Percentiles rank a stretch among this genome's conserved stretches.
phyloP scores from a whole-genome alignment of 1,284 basidiomycete genomes.

The Microstroma glucosiphilum region DNA sequence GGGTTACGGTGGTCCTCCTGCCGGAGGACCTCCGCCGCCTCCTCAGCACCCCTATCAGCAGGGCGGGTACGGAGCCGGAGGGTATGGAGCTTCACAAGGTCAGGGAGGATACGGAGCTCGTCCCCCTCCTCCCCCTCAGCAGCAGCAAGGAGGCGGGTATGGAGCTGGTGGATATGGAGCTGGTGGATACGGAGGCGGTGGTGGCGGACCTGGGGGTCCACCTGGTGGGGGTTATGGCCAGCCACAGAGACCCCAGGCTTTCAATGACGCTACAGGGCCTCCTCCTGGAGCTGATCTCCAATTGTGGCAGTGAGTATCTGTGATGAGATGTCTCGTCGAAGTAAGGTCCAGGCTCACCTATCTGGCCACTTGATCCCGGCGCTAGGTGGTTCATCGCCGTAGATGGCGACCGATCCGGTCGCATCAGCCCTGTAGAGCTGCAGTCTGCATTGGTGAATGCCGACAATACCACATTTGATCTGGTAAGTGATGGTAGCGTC shows the following conservation, averaged over 20 bases:
- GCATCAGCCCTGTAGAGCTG: conserved; percentile 35
- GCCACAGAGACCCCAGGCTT: conserved; percentile 22
- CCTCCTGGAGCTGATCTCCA: conserved; percentile 40
- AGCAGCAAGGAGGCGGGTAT: too few species aligned
- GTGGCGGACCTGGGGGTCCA: conserved; percentile 10
- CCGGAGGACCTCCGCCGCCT: not conserved
- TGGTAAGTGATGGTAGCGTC: not conserved
- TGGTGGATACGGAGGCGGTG: conserved; percentile 20
- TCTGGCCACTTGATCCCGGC: too few species aligned
- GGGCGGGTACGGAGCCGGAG: not conserved
- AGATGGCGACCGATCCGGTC: conserved; percentile 32
- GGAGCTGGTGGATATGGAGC: conserved; percentile 10
- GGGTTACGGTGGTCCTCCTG: conserved; percentile 8
- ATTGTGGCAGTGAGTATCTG: conserved; percentile 42
- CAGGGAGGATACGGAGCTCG: conserved; percentile 10
- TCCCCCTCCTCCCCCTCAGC: conserved; percentile 7
- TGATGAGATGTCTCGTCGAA: too few species aligned
- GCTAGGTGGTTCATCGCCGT: conserved; percentile 44
- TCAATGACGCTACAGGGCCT: conserved; percentile 28
- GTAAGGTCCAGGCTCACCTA: too few species aligned
- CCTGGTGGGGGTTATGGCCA: conserved; percentile 11
- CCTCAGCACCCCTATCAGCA: conserved; percentile 5
- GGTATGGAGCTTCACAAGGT: conserved; percentile 22
- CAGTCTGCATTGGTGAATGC: conserved; percentile 41
- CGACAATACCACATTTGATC: conserved; percentile 39